Evolutionary conservation across 352 stramenopile species (phyloP), one percentile per base, ranked within the genome.

Genomic region (Plasmopara viticola): DNA sequence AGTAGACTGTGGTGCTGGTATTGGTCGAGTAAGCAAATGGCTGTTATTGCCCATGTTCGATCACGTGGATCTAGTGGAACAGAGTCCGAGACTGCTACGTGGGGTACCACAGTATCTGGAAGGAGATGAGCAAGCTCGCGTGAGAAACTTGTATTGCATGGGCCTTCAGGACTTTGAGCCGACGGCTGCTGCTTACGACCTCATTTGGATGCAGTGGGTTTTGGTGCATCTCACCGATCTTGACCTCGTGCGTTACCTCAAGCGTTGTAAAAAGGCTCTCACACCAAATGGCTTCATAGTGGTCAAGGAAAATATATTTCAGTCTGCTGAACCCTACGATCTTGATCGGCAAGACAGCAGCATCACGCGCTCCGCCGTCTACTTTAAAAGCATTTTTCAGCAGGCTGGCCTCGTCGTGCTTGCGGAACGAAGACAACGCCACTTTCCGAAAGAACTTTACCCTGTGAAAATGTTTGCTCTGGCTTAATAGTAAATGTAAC

Each of bases 191-290:
- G 86, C 61, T 35, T 98, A 98, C 74, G 88, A 97, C 69, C 74
- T 98, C 45, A 90, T 99, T 57, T 99, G 95, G 94, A 87, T 98
- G 57, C 96, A 99, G 70, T 99, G 96, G 96, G 89, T 97, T 41
- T 78, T 97, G 13, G 84, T 87, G 33, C 96, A 99, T 68, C 69
- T 98, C 31, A 98, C 90, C 2, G 96, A 99, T 68, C 59, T 90
- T 13, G 95, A 98, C 67, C 89, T 97, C 31, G 79, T 98, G 37
- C 56, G 67, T 28, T 98, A 98, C 58, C 67, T 99, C 29, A 78
- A 83, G 56, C 68, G 92, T 46, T 98, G 90, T 68, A 81, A 83
- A 50, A 51, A 59, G n/a, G 70, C 73, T n/a, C 64, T 87, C 7
- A 74, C 57, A 8, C 63, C 76, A 0, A 66, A 76, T 35, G 74